Evolutionary conservation across 371 early-diverging fungal genomes (phyloP), one percentile per base, ranked within the genome.

Genomic region (Rhizopus sp.): DNA sequence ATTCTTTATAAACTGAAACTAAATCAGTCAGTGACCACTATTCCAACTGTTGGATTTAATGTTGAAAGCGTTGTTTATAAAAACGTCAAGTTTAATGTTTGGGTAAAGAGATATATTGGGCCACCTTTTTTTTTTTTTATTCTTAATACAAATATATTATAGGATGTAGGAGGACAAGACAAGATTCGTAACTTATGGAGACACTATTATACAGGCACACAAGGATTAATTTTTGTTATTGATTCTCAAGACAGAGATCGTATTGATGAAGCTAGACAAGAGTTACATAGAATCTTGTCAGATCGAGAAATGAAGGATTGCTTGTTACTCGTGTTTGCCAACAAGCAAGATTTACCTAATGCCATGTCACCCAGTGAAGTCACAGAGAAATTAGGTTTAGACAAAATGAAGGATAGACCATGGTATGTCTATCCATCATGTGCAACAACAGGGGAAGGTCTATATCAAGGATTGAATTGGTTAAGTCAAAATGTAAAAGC

Each of bases 131-230:
- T n/a, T 10, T 46, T 7, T 9, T 15, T 37, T 10, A 55, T 10
- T 31, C 48, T 15, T 10, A 23, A 31, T 29, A 42, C 10, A 35
- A 30, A 17, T 32, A 10, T 17, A 10, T 41, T 48, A 15, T 70
- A 88, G 91, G 94, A 93, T 72, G 92, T 93, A 0, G 94, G 94
- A 51, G 94, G 94, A 55, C 94, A 93, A 69, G 92, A 91, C 70
- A 93, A 91, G 75, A 93, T 93, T 66, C 77, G 94, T 47, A 93
- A 93, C 39, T 70, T 93, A 34, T 93, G 94, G 94, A 82, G 93
- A 62, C 93, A 93, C 59, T 93, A 93, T 72, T 93, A 90, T 59
- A 87, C 90, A 4, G 91, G 91, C 10, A 93, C 93, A 12, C 92
- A 94, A 63, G 93, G 90, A 30, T 71, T 94, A 38, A 89, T 94